Conservation (phyloP, 106 monocot genomes). For the Dendrobium huoshanense region DNA sequence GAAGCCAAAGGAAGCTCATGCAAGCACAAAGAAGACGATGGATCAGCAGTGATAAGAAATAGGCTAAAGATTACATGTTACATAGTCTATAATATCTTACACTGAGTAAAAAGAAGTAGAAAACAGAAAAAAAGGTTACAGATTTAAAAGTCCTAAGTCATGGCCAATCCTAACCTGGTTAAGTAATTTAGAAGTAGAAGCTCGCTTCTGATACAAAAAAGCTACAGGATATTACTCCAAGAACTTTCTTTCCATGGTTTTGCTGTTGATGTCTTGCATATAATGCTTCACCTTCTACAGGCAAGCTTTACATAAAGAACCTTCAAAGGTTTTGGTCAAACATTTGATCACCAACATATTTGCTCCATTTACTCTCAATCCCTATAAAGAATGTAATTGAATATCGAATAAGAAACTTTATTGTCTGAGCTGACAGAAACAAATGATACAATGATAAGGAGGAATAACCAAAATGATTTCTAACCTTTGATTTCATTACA, state of each 20-base stretch:
- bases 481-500: slow-evolving; percentile 8
- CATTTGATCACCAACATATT: background rate
- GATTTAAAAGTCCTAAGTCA: background rate
- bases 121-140: background rate
- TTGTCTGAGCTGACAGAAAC: background rate
- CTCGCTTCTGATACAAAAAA: background rate
- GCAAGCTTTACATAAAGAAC: background rate
- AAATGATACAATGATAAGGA: background rate
- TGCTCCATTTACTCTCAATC: background rate
- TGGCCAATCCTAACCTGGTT: background rate
- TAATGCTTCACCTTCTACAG: background rate
- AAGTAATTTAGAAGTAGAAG: background rate
- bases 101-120: background rate
- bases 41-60: background rate
- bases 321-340: background rate
- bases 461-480: background rate
- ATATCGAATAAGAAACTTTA: background rate
- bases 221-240: background rate
- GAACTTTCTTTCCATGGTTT: background rate
- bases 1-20: too few species aligned
- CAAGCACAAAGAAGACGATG: too few species aligned
- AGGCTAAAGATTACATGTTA: background rate
- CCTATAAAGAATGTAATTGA: background rate
- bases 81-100: background rate
- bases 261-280: background rate